phyloP scores from a whole-genome alignment of 257 asterid species.

The Solanum bulbocastanum region DNA sequence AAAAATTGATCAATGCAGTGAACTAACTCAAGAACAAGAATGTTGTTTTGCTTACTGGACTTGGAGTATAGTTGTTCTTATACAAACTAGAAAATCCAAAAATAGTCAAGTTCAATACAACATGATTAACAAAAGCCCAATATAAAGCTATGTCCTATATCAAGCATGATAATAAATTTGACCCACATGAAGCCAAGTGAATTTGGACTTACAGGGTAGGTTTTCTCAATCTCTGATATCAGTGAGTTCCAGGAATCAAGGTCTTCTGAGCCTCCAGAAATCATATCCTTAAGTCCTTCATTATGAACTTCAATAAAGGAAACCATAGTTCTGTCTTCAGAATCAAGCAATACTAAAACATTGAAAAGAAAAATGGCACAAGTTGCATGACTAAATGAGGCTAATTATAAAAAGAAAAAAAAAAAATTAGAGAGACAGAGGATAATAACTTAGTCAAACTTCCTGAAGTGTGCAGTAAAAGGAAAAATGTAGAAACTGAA shows the following conservation, averaged over 20 bases:
- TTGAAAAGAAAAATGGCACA: not conserved
- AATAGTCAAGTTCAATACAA: not conserved
- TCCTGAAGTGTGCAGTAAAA: not conserved
- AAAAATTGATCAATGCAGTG: not conserved
- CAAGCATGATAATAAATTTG: not conserved
- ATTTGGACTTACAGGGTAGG: conserved; percentile 35
- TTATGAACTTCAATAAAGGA: conserved; percentile 31
- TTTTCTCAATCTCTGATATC: conserved; percentile 53
- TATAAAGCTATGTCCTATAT: not conserved
- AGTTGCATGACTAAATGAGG: not conserved
- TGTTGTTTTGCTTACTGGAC: not conserved
- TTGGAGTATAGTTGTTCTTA: not conserved
- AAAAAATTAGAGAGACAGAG: not conserved
- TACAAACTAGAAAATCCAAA: not conserved
- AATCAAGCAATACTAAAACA: conserved; percentile 7
- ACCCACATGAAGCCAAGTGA: not conserved
- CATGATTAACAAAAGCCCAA: not conserved
- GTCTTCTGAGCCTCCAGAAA: conserved; percentile 38
- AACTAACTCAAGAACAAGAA: not conserved
- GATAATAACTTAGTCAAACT: not conserved
- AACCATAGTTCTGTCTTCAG: conserved; percentile 1
- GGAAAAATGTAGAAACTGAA: not conserved
- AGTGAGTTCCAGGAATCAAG: conserved; percentile 54
- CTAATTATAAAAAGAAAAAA: not conserved
- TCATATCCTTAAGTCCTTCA: conserved; percentile 45